Percentiles rank a stretch among this genome's conserved stretches.
Evolutionary conservation across 257 asterid species (phyloP).

Genomic region (Lycium ferocissimum): DNA sequence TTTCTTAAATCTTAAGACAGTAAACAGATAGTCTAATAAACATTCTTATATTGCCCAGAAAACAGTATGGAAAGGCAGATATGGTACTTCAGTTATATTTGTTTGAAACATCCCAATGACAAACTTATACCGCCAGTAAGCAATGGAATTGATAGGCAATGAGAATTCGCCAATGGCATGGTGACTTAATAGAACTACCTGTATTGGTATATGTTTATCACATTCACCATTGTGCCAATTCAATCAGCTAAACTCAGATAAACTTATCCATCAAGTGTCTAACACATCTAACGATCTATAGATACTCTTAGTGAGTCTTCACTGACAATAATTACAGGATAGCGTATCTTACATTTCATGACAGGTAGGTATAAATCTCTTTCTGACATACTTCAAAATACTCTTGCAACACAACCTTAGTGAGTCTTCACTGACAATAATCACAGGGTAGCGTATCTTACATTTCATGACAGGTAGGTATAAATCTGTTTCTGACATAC

Average conservation of each 20-base stretch:
- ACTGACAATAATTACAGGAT: not conserved
- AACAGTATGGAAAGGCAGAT: not conserved
- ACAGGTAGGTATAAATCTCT: not conserved
- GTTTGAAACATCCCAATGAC: not conserved
- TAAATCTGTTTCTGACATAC: not conserved
- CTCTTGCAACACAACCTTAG: not conserved
- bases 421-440: not conserved
- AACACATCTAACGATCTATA: not conserved
- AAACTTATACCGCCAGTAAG: not conserved
- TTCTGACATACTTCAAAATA: not conserved
- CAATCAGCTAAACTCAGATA: not conserved
- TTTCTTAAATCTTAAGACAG: not conserved
- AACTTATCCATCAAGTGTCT: constrained; percentile 1
- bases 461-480: not conserved
- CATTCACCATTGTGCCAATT: not conserved
- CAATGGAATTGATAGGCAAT: not conserved
- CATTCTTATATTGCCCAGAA: not conserved
- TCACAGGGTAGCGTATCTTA: not conserved
- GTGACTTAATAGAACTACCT: not conserved
- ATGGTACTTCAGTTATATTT: not conserved
- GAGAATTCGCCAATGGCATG: not conserved
- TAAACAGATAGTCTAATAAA: not conserved
- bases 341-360: not conserved
- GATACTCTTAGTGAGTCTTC: not conserved
- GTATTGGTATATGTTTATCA: not conserved